Conservation (phyloP, 2,329 filamentous ascomycete genomes). For the Fusarium tupiense region DNA sequence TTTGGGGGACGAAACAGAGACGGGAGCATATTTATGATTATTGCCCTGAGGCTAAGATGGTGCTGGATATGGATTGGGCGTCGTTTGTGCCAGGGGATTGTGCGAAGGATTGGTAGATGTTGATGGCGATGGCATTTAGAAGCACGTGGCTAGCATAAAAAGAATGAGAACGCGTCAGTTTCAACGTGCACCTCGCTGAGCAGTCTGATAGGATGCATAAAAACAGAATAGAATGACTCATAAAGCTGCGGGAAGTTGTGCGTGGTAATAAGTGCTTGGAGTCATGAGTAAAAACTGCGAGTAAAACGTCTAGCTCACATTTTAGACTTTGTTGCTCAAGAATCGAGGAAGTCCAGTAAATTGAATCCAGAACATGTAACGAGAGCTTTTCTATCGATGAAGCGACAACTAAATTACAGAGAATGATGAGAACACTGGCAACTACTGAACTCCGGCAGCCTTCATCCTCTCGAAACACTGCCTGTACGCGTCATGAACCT, state of each 20-base stretch:
- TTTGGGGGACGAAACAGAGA: not conserved
- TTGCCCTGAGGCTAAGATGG: not conserved
- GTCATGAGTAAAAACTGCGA: accelerated
- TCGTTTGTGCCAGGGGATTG: not conserved
- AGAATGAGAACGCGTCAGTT: not conserved
- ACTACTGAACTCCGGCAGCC: not conserved
- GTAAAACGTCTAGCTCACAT: accelerated
- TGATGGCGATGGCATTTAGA: accelerated
- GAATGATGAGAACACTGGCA: accelerated
- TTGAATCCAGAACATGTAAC: not conserved
- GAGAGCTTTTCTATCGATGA: not conserved
- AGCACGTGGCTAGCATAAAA: accelerated
- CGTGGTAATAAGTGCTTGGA: accelerated
- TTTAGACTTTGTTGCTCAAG: accelerated
- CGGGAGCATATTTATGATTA: not conserved
- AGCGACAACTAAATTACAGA: accelerated
- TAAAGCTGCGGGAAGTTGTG: accelerated
- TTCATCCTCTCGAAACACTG: slow-evolving; percentile 7
- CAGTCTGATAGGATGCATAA: accelerated
- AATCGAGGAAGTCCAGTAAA: not conserved
- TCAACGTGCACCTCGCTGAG: not conserved
- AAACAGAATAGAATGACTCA: not conserved
- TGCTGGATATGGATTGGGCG: not conserved
- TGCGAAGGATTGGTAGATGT: not conserved
- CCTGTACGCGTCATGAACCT: slow-evolving; percentile 69